A percentile compares a stretch with the other conserved stretches of the same genome.
These are phyloP conservation scores for Chenopodium suecicum DNA, from an alignment of 148 eudicot genomes.

Conservation along the genomic window DNA sequence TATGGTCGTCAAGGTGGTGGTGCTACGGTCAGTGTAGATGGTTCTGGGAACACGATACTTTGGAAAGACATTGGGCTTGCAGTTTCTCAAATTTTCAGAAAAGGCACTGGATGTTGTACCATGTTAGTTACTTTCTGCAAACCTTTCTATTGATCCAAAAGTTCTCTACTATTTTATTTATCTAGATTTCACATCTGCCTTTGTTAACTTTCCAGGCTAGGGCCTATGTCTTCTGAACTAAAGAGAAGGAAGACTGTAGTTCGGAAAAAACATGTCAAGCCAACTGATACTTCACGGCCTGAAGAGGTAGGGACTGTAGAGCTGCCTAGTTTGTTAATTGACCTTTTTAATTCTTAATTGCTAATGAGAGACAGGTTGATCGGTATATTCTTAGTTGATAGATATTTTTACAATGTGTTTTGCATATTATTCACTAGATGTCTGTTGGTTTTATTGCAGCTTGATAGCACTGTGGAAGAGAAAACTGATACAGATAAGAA, in stretches of 20 bases:
- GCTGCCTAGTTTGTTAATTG: background rate
- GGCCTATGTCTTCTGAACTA: conserved; percentile 71
- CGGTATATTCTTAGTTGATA: background rate
- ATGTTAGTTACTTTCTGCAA: conserved; percentile 41
- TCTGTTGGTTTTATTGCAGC: conserved; percentile 48
- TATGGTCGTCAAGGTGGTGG: conserved; percentile 56
- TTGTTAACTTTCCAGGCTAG: conserved; percentile 51
- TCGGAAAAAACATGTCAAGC: conserved; percentile 52
- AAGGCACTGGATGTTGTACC: conserved; percentile 60
- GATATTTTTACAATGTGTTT: background rate
- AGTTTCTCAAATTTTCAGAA: conserved; percentile 56
- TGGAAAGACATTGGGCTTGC: conserved; percentile 72
- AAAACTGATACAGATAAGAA: conserved; percentile 89
- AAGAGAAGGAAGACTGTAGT: conserved; percentile 54
- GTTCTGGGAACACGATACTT: conserved; percentile 35
- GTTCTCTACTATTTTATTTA: background rate
- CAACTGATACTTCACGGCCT: conserved; percentile 65
- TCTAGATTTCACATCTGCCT: background rate
- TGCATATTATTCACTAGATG: conserved; percentile 1
- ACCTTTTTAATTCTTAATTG: background rate
- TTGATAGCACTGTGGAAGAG: conserved; percentile 55
- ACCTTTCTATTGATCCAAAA: background rate
- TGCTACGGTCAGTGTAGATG: conserved; percentile 39
- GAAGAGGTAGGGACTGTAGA: conserved; percentile 59
- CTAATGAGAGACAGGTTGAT: background rate